These are phyloP conservation scores for Craterostigma plantagineum DNA, from an alignment of 257 asterid species.

Conservation along the genomic window DNA sequence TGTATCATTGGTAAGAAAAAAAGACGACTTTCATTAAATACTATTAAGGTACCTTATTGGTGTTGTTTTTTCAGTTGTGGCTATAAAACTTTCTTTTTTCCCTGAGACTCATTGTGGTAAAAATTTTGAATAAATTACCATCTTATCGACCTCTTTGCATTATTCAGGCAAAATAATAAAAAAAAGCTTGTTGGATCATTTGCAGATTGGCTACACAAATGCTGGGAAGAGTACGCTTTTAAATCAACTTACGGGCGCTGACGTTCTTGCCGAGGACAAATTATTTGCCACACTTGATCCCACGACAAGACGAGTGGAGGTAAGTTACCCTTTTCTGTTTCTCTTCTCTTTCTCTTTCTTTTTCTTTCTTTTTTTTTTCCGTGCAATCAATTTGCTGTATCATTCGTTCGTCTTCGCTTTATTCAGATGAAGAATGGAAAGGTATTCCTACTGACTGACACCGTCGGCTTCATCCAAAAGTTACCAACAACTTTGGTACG, in stretches of 20 bases:
- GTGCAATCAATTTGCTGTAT: neutral
- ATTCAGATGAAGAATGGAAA: conserved; percentile 71
- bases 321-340: conserved; percentile 9
- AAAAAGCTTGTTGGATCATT: neutral
- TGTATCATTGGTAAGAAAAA: conserved; percentile 67
- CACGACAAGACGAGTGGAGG: conserved; percentile 96
- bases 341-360: neutral
- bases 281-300: conserved; percentile 97
- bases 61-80: too few species aligned
- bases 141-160: too few species aligned
- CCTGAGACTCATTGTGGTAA: too few species aligned
- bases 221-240: conserved; percentile 96
- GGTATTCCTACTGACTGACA: conserved; percentile 90
- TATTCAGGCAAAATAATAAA: too few species aligned
- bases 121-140: too few species aligned
- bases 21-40: conserved; percentile 2
- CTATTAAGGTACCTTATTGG: too few species aligned
- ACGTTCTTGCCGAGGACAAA: conserved; percentile 87
- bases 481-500: conserved; percentile 87
- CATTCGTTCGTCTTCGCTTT: conserved; percentile 4
- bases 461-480: conserved; percentile 94
- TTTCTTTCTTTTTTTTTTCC: too few species aligned
- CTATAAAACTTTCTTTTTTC: too few species aligned
- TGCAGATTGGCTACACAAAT: conserved; percentile 94
- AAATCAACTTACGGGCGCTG: conserved; percentile 79